Evolutionary conservation across 176 grass and related monocot genomes (phyloP).

Genomic region (Aegilops speltoides): DNA sequence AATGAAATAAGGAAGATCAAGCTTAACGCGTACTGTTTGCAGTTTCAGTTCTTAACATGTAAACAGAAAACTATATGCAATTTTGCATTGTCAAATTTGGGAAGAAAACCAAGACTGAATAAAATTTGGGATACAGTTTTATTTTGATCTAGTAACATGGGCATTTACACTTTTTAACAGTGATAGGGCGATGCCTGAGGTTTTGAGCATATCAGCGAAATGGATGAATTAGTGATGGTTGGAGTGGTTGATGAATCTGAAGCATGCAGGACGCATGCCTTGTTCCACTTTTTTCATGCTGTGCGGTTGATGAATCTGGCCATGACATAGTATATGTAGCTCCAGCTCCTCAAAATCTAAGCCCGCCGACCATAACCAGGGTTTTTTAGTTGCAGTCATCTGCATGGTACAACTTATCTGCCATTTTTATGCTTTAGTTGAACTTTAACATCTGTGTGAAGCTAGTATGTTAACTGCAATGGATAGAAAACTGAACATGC

Average conservation of each 20-base stretch:
- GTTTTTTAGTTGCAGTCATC: background rate
- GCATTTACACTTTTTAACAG: background rate
- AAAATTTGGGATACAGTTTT: background rate
- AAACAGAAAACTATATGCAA: background rate
- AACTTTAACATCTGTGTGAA: background rate
- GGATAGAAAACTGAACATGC: background rate
- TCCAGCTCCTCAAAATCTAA: background rate
- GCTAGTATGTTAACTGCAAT: background rate
- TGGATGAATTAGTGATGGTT: background rate
- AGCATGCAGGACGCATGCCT: background rate
- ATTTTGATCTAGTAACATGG: background rate
- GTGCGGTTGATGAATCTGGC: background rate
- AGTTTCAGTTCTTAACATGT: background rate
- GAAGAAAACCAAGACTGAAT: background rate
- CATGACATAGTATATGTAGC: background rate
- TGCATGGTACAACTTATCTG: background rate
- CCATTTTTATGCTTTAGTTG: background rate
- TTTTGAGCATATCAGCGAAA: background rate
- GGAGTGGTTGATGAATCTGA: background rate
- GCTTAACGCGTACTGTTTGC: background rate
- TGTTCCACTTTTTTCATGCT: background rate
- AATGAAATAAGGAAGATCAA: background rate
- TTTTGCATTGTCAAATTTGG: background rate
- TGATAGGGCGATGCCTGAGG: background rate
- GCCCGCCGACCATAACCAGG: background rate